Conservation (phyloP, 306 rosid species). For the Canavalia ensiformis region DNA sequence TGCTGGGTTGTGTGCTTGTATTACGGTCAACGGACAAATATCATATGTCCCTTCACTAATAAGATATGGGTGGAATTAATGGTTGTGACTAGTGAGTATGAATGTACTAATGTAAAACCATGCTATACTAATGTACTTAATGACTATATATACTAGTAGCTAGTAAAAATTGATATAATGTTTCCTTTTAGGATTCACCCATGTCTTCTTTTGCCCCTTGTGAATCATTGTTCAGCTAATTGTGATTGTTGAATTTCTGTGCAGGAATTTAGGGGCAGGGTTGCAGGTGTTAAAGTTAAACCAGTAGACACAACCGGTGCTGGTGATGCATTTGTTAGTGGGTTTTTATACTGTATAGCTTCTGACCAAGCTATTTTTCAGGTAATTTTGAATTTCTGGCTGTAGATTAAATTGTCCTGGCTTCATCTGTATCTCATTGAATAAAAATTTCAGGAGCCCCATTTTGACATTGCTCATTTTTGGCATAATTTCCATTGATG, state of each 20-base stretch:
- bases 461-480: background rate
- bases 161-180: background rate
- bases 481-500: background rate
- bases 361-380: conserved; percentile 64
- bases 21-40: conserved; percentile 15
- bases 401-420: conserved; percentile 13
- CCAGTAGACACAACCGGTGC: conserved; percentile 96
- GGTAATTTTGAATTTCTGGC: conserved; percentile 55
- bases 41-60: conserved; percentile 1
- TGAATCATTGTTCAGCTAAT: conserved; percentile 9
- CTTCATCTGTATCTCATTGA: background rate
- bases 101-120: background rate
- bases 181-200: background rate
- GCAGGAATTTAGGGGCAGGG: conserved; percentile 86
- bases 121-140: background rate
- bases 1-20: background rate
- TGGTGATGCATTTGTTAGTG: conserved; percentile 95
- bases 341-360: conserved; percentile 73
- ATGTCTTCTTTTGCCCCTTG: background rate
- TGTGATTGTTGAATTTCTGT: conserved; percentile 42
- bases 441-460: background rate
- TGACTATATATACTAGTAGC: background rate
- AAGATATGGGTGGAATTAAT: conserved; percentile 13
- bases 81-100: background rate
- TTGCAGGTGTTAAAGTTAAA: conserved; percentile 75